phyloP scores from a whole-genome alignment of 1,284 basidiomycete species.

The Sporisorium scitamineum region DNA sequence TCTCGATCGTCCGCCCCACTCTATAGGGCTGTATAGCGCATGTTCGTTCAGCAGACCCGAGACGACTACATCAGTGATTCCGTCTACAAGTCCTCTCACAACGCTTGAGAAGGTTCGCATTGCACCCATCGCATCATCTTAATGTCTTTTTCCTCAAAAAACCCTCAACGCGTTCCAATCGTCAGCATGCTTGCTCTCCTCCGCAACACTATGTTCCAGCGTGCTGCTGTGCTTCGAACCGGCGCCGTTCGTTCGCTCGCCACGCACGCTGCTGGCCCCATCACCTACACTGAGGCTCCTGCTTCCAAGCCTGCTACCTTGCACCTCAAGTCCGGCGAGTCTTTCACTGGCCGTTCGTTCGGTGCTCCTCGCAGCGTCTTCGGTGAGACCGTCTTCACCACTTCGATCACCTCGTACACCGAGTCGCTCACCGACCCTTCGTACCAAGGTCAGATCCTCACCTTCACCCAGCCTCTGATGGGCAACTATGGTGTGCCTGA shows the following conservation, averaged over 20 bases:
- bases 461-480: slow-evolving; percentile 97
- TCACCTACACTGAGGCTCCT: slow-evolving; percentile 63
- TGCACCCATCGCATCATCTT: slow-evolving; percentile 10
- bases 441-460: slow-evolving; percentile 95
- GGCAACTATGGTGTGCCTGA: slow-evolving; percentile 97
- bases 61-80: slow-evolving; percentile 68
- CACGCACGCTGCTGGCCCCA: slow-evolving; percentile 40
- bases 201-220: slow-evolving; percentile 49
- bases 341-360: slow-evolving; percentile 88
- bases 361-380: slow-evolving; percentile 88
- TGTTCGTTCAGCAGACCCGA: slow-evolving; percentile 63
- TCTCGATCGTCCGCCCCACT: slow-evolving; percentile 23
- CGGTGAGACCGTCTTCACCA: slow-evolving; percentile 99
- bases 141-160: slow-evolving; percentile 9
- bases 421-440: slow-evolving; percentile 99
- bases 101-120: slow-evolving; percentile 35
- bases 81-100: slow-evolving; percentile 58
- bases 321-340: slow-evolving; percentile 93
- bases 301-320: slow-evolving; percentile 79
- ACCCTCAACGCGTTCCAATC: background rate
- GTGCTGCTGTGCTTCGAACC: slow-evolving; percentile 19
- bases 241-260: slow-evolving; percentile 30
- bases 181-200: slow-evolving; percentile 31
- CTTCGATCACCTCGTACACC: slow-evolving; percentile 98
- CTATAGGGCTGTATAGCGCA: slow-evolving; percentile 52